Evolutionary conservation across 1,284 basidiomycete genomes (phyloP), one percentile per base, ranked within the genome.

Genomic region (Pisolithus thermaeus): DNA sequence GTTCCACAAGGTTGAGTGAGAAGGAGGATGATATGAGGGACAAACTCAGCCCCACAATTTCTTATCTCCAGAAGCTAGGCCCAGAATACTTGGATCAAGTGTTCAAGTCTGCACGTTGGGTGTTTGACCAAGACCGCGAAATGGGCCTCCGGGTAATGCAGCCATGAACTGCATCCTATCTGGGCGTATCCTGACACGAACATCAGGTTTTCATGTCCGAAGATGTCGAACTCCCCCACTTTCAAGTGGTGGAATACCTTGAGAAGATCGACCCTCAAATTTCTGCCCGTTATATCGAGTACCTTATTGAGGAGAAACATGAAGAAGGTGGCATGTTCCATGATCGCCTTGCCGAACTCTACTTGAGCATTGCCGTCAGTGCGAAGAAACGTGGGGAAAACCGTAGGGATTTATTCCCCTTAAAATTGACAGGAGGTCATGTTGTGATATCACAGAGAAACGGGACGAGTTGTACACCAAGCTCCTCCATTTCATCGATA

Each of bases 151-250:
- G 92, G 70, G 89, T 92, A 60, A 52, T 67, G 59, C 3, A 16
- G 40, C 32, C 38, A 7, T 2, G 3, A 11, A 40, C 1, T 41
- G 43, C 8, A 36, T 46, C 49, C 45, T 35, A 42, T 27, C 8
- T 14, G 36, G 18, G 18, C 23, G 18, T 32, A 14, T 44, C 14
- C 49, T 39, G 23, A 7, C 7, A 0, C 11, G 38, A 49, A 4
- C 49, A 27, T 35, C 60, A 96, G 87, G 92, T 99, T 47, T 99
- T 99, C 66, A 93, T 87, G 1, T 94, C 93, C 0, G 96, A 98
- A 62, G 92, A 96, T 55, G 88, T 88, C 1, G 90, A 94, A 49
- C 76, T 97, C 14, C 92, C 94, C n/a, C 79, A 83, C 11, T 73
- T 78, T 36, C 73, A 75, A 6, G 90, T 97, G 1, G 83, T 84